These are phyloP conservation scores for Aristolochia fimbriata DNA, from an alignment of 164 flowering plant species.

Conservation along the genomic window DNA sequence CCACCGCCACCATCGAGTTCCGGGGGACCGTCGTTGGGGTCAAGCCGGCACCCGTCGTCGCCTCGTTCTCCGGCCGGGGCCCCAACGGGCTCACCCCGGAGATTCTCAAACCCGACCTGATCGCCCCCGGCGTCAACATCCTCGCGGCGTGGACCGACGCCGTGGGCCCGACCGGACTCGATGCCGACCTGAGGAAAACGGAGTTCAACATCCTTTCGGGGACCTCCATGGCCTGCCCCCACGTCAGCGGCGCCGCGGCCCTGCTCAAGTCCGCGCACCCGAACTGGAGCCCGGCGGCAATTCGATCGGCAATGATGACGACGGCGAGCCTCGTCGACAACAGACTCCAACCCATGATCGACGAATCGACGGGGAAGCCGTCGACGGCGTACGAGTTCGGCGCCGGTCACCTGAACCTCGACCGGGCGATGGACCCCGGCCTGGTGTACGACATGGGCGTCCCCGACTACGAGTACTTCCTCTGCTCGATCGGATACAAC, in stretches of 20 bases:
- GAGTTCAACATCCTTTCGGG: slow-evolving; percentile 82
- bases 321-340: slow-evolving; percentile 44
- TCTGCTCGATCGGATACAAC: slow-evolving; percentile 58
- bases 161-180: slow-evolving; percentile 66
- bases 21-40: slow-evolving; percentile 58
- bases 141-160: slow-evolving; percentile 82
- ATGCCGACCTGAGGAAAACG: slow-evolving; percentile 38
- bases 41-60: slow-evolving; percentile 82
- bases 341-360: slow-evolving; percentile 30
- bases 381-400: slow-evolving; percentile 58
- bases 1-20: slow-evolving; percentile 55
- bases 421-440: slow-evolving; percentile 70
- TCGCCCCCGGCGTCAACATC: slow-evolving; percentile 84
- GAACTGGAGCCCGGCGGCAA: slow-evolving; percentile 70
- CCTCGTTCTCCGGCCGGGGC: slow-evolving; percentile 77
- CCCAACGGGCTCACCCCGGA: slow-evolving; percentile 67
- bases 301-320: slow-evolving; percentile 83
- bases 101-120: slow-evolving; percentile 69
- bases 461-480: slow-evolving; percentile 47
- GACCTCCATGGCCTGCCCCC: slow-evolving; percentile 85
- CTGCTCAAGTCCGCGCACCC: slow-evolving; percentile 72
- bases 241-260: slow-evolving; percentile 82
- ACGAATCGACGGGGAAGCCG: slow-evolving; percentile 57
- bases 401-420: slow-evolving; percentile 57
- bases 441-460: slow-evolving; percentile 50